Conservation (phyloP, 306 rosid genomes). For the Citrullus mucosospermus region DNA sequence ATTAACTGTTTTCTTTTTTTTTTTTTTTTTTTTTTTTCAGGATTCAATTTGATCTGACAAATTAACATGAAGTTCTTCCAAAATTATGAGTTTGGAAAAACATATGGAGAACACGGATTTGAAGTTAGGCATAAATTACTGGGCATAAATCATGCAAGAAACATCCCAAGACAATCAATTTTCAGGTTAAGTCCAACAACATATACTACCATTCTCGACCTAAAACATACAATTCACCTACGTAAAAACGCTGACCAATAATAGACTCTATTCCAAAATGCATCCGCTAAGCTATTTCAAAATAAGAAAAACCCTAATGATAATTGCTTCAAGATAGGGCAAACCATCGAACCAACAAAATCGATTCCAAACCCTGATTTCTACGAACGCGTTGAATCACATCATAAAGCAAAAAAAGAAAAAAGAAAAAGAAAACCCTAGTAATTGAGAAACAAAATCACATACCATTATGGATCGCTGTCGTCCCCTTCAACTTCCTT, state of each 20-base stretch:
- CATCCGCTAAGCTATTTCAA: background rate
- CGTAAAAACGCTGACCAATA: background rate
- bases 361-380: background rate
- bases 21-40: background rate
- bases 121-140: background rate
- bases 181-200: background rate
- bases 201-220: background rate
- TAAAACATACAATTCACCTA: background rate
- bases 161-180: background rate
- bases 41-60: background rate
- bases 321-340: background rate
- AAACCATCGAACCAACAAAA: background rate
- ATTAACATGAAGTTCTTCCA: background rate
- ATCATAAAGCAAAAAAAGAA: background rate
- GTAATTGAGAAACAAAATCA: background rate
- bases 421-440: background rate
- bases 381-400: background rate
- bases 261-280: background rate
- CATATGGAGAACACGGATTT: background rate
- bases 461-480: slow-evolving; percentile 1
- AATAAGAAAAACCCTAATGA: background rate
- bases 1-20: background rate
- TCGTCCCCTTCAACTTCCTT: background rate
- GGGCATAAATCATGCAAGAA: background rate
- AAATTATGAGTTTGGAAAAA: background rate